Percentiles rank a stretch among this genome's conserved stretches.
These are phyloP conservation scores for Phytopythium kandeliae DNA, from an alignment of 352 stramenopile species.

Conservation along the genomic window DNA sequence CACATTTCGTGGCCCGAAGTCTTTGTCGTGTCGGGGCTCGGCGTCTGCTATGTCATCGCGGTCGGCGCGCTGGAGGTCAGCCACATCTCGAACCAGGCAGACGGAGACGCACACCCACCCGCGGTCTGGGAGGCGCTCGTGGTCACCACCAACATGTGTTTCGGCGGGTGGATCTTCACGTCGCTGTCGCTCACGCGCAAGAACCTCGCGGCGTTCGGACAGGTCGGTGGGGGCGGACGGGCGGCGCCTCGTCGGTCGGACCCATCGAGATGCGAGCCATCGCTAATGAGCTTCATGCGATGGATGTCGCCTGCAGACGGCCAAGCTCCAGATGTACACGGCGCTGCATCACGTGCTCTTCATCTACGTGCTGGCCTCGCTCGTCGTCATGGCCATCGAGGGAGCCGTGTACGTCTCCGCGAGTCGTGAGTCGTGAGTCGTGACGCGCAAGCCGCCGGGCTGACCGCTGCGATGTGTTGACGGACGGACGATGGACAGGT, in stretches of 20 bases:
- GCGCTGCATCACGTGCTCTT: conserved; percentile 48
- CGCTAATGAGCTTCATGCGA: too few species aligned
- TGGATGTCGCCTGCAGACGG: conserved; percentile 28
- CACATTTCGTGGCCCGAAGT: conserved; percentile 69
- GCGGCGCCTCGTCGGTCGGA: too few species aligned
- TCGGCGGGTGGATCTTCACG: conserved; percentile 83
- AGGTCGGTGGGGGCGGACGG: too few species aligned
- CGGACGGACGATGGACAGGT: conserved; percentile 26
- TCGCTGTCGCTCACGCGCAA: conserved; percentile 72
- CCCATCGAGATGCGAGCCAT: too few species aligned
- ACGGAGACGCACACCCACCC: conserved; percentile 54
- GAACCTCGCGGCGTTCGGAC: conserved; percentile 73
- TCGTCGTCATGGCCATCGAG: conserved; percentile 72
- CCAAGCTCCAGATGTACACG: conserved; percentile 76
- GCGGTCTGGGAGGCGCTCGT: conserved; percentile 76
- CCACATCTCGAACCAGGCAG: conserved; percentile 72
- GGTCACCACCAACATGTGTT: conserved; percentile 73
- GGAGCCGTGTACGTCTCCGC: conserved; percentile 58
- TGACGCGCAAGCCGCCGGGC: neutral
- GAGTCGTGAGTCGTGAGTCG: neutral
- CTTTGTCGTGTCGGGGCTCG: conserved; percentile 67
- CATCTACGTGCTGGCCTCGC: conserved; percentile 60
- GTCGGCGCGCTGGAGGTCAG: conserved; percentile 73
- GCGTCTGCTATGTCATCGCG: conserved; percentile 77
- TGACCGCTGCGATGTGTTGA: neutral